Evolutionary conservation across 1,284 basidiomycete species (phyloP).

Genomic region (Ustilago crameri): DNA sequence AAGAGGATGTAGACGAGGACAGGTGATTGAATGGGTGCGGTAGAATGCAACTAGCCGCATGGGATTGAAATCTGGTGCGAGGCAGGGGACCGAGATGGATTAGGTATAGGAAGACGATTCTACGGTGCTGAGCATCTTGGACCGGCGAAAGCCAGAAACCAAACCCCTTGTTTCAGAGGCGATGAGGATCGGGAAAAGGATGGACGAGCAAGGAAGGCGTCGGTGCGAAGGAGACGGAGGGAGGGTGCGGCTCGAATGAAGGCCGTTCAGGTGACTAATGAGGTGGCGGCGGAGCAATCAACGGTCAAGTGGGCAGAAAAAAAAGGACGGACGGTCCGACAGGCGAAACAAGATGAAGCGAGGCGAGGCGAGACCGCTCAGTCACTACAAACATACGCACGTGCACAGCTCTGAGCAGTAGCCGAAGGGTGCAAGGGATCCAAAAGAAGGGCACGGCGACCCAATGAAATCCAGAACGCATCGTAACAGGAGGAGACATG

Average conservation of each 20-base stretch:
- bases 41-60: constrained; percentile 24
- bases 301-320: too few species aligned
- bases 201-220: neutral
- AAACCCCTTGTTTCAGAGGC: neutral
- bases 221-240: too few species aligned
- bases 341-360: too few species aligned
- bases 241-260: too few species aligned
- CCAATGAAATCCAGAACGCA: neutral
- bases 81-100: neutral
- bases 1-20: neutral
- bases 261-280: too few species aligned
- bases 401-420: constrained; percentile 1
- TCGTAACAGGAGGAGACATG: neutral
- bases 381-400: constrained; percentile 5
- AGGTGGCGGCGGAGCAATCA: too few species aligned
- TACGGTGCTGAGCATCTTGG: neutral
- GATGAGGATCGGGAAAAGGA: neutral
- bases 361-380: neutral
- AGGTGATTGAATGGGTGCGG: constrained; percentile 7
- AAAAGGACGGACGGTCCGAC: too few species aligned
- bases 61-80: constrained; percentile 26
- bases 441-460: neutral
- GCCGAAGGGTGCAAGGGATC: neutral
- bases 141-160: neutral
- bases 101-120: too few species aligned